Percentiles rank a stretch among this genome's conserved stretches.
These are phyloP conservation scores for Teratosphaeriaceae sp. DNA, from an alignment of 2,329 filamentous ascomycete species.

Conservation along the genomic window DNA sequence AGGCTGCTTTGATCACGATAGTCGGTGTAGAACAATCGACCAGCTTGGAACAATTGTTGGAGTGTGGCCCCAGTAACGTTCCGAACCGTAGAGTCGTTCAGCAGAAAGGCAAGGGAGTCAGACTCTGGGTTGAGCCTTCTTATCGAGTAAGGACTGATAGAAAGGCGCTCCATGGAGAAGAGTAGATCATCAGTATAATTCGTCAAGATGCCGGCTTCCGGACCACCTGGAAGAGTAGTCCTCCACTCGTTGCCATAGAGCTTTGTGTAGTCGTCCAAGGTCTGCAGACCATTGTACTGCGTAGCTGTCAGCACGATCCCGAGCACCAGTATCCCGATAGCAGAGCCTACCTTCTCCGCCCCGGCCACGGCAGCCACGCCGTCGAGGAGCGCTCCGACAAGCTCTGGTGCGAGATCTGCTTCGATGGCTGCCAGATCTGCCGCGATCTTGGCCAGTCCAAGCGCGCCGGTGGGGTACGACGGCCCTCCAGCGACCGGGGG, in stretches of 20 bases:
- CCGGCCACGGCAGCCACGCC: neutral
- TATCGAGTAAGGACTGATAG: constrained; percentile 36
- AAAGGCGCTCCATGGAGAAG: constrained; percentile 45
- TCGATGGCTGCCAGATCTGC: neutral
- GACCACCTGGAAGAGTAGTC: constrained; percentile 31
- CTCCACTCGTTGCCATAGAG: constrained; percentile 40
- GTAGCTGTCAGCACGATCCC: neutral
- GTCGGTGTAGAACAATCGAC: constrained; percentile 41
- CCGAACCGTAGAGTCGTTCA: constrained; percentile 27
- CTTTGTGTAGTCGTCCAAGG: constrained; percentile 31
- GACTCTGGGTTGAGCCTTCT: constrained; percentile 24
- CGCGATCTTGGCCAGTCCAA: constrained; percentile 1
- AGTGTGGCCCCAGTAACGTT: constrained; percentile 30
- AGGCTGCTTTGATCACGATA: constrained; percentile 32
- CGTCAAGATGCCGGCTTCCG: constrained; percentile 31
- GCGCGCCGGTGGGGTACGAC: constrained; percentile 1
- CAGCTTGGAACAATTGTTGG: constrained; percentile 27
- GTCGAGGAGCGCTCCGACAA: neutral
- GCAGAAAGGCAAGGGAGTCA: constrained; percentile 33
- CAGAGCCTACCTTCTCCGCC: neutral
- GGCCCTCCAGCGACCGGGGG: constrained; percentile 5
- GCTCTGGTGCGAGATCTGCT: constrained; percentile 1
- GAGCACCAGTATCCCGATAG: neutral
- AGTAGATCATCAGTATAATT: constrained; percentile 43
- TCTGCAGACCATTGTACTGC: constrained; percentile 17